Evolutionary conservation across 345 rosid genomes (phyloP), one percentile per base, ranked within the genome.

Genomic region (Cardamine occulta): DNA sequence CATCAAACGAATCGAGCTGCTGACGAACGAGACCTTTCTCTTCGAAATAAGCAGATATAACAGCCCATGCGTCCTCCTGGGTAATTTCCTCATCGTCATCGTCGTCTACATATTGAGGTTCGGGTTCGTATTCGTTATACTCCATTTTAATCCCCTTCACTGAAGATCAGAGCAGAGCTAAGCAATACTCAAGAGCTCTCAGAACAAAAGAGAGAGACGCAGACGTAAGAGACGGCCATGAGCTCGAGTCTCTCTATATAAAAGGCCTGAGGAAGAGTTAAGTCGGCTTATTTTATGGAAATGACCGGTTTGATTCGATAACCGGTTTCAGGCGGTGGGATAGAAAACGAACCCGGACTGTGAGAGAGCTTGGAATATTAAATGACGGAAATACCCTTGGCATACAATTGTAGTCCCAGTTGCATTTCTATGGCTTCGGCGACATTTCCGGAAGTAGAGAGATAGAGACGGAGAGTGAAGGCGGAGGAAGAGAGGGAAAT

Each of bases 21-120:
- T 95, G 99, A 13, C 97, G 88, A 53, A 92, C 99, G 75, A 95
- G 76, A 21, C 99, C 98, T 79, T 95, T 92, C 76, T 92, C 98
- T 76, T 92, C 97, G 79, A 95, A 95, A 61, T 92, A 95, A 15
- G 99, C 97, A 1, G 97, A 95, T 54, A 92, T 95, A 11, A 95
- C 98, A 0, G 96, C 96, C 97, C 97, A 92, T 0, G 97, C 96
- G 47, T 95, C 98, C 72, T 95, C 98, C 80, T 92, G 97, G 0
- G 96, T 89, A 61, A 95, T 95, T 19, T 95, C 91, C 31, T 88
- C 96, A 1, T 88, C 96, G 0, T 83, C 91, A 9, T 91, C 93
- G 3, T 88, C 89, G 0, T 85, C 95, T 13, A 81, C 71, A 70
- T 66, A 70, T 35, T 68, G 81, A 40, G 51, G 86, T 14, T 70